Percentiles rank a stretch among this genome's conserved stretches.
Conservation (phyloP, 2,329 filamentous ascomycete genomes). For the Penicillium vulpinum region DNA sequence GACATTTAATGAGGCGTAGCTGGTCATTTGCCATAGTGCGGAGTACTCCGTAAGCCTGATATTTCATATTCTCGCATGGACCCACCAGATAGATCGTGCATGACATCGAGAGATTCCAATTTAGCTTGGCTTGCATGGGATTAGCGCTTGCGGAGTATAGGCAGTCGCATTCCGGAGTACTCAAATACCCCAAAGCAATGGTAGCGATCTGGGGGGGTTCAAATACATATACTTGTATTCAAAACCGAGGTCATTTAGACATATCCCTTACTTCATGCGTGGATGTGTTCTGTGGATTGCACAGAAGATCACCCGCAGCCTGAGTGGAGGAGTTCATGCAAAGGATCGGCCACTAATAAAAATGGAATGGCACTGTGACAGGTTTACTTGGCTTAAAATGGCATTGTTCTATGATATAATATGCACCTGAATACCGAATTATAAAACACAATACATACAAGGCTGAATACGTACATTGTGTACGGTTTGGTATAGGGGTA, state of each 20-base stretch:
- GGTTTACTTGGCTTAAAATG: background rate
- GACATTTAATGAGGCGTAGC: background rate
- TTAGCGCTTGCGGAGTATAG: background rate
- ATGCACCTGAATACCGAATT: background rate
- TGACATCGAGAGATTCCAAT: background rate
- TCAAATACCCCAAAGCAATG: background rate
- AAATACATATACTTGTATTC: background rate
- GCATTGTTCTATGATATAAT: background rate
- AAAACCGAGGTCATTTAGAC: background rate
- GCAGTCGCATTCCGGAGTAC: background rate
- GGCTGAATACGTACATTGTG: background rate
- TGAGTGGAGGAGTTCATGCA: background rate
- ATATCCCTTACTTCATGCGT: background rate
- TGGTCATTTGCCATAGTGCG: background rate
- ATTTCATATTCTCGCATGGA: background rate
- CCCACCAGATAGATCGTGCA: background rate
- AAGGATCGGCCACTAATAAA: constrained; percentile 4
- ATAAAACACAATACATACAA: background rate
- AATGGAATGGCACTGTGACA: background rate
- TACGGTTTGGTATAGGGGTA: background rate
- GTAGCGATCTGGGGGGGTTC: background rate
- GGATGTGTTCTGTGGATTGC: background rate
- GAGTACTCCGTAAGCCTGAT: background rate
- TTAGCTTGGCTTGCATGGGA: background rate
- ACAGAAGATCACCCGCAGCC: background rate